Evolutionary conservation across 2,329 filamentous ascomycete genomes (phyloP), one percentile per base, ranked within the genome.

Genomic region (Kalaharituber pfeilii): DNA sequence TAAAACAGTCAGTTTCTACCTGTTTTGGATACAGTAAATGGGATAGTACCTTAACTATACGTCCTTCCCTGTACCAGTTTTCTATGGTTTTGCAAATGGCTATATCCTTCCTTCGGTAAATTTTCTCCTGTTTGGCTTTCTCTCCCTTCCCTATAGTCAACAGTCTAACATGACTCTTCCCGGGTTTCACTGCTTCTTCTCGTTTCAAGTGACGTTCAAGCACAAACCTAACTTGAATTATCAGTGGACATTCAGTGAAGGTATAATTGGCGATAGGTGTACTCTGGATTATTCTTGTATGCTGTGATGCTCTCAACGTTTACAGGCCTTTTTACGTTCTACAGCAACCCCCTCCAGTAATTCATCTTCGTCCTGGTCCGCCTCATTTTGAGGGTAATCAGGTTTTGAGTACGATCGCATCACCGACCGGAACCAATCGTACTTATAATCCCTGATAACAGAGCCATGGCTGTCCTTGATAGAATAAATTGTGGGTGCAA

Each of bases 51-150:
- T 77, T 75, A 2, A 91, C 80, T 25, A 80, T 82, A 9, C 89
- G 78, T 0, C 91, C 91, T 71, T 95, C 89, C 66, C 95, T 95
- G 66, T 96, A 91, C 91, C 91, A 98, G 1, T 86, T 94, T 66
- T 98, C 91, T 1, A 84, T 83, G 26, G 86, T 93, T 67, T 94
- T 88, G 66, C 93, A 94, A 36, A 77, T 74, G 2, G 88, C 79
- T 0, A 96, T 79, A 60, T 96, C 88, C 52, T 77, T 76, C 29
- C 89, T 80, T 0, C 75, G 75, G 65, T 80, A 96, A 0, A 96
- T 86, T 1, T 85, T 80, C 66, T 94, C 86, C 56, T 84, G 78
- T 45, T 82, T 82, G 2, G 76, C 70, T 49, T 81, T 82, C 45
- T 79, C 78, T 13, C 81, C 83, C 67, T 89, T 94, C 8, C 78